Evolutionary conservation across 2,329 filamentous ascomycete species (phyloP), one percentile per base, ranked within the genome.

Genomic region (Fusarium metavorans): DNA sequence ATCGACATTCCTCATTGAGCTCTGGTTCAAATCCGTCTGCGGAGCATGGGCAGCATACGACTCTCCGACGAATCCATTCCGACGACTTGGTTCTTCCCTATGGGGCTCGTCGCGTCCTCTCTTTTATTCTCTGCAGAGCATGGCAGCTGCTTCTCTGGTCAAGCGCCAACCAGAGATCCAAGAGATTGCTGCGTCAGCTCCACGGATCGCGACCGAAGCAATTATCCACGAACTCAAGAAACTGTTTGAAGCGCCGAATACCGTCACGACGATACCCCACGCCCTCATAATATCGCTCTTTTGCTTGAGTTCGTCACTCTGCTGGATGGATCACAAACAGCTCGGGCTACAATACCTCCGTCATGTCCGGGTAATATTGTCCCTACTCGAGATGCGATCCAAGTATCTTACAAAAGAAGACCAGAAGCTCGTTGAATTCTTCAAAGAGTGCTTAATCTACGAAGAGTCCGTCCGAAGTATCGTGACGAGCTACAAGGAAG

Each of bases 21-120:
- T 76, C 1, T 76, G 74, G 74, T 76, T 76, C 62, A 74, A 76
- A 10, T 76, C 74, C 1, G 74, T 76, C 2, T 76, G 74, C 37
- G 69, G 74, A 4, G 68, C 72, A 6, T 76, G 74, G 74, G 74
- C 74, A 50, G 74, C 74, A 8, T 76, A 76, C 20, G 74, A 76
- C 32, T 76, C 74, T 0, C 74, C 74, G 0, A 52, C 39, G 10
- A 76, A 76, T 32, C 74, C 74, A 0, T 76, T 76, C 10, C 74
- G 74, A 11, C 61, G 43, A 1, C 41, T 76, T 0, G 72, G 71
- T 0, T 76, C 74, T 0, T 76, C 71, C 0, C 35, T 76, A 2
- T 76, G 74, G 74, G 39, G 62, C 0, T 73, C 72, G 0, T 76
- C 74, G 0, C 18, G 66, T 0, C 71, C 66, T 18, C 41, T 76